Percentiles rank a stretch among this genome's conserved stretches.
phyloP scores from a whole-genome alignment of 768 basidiomycete genomes.

The Phylloporus sp. region DNA sequence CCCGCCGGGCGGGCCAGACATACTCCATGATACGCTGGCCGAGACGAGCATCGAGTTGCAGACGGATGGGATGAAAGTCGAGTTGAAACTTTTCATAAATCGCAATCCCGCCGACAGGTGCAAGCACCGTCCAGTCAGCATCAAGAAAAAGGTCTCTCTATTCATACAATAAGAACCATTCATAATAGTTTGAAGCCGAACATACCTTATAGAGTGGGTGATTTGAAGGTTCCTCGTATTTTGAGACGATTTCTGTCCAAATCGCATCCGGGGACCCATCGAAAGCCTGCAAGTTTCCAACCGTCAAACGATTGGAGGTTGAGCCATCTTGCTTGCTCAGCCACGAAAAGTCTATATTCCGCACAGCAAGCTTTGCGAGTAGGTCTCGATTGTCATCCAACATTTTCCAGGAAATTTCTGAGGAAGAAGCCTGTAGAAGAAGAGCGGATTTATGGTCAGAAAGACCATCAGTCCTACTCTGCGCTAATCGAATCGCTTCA shows the following conservation, averaged over 20 bases:
- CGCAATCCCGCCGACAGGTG: constrained; percentile 90
- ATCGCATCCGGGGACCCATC: constrained; percentile 78
- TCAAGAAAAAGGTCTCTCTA: constrained; percentile 71
- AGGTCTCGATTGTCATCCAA: constrained; percentile 67
- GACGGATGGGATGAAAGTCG: constrained; percentile 77
- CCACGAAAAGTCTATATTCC: constrained; percentile 77
- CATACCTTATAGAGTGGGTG: constrained; percentile 70
- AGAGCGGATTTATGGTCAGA: constrained; percentile 77
- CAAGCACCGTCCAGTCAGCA: constrained; percentile 77
- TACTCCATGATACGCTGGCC: constrained; percentile 85
- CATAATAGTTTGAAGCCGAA: not conserved
- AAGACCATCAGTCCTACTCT: constrained; percentile 65
- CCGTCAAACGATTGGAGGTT: constrained; percentile 68
- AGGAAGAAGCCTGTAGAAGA: constrained; percentile 74
- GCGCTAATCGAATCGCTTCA: constrained; percentile 80
- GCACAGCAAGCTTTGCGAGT: constrained; percentile 82
- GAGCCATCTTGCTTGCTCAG: constrained; percentile 85
- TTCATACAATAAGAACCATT: constrained; percentile 8
- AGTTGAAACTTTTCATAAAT: constrained; percentile 83
- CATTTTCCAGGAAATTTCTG: constrained; percentile 92
- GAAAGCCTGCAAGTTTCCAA: constrained; percentile 79
- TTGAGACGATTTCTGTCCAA: constrained; percentile 86
- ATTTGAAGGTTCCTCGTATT: constrained; percentile 64
- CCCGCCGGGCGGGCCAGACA: constrained; percentile 68
- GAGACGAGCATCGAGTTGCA: constrained; percentile 82